phyloP scores from a whole-genome alignment of 73 alveolate species.

The Effrenium voratum region DNA sequence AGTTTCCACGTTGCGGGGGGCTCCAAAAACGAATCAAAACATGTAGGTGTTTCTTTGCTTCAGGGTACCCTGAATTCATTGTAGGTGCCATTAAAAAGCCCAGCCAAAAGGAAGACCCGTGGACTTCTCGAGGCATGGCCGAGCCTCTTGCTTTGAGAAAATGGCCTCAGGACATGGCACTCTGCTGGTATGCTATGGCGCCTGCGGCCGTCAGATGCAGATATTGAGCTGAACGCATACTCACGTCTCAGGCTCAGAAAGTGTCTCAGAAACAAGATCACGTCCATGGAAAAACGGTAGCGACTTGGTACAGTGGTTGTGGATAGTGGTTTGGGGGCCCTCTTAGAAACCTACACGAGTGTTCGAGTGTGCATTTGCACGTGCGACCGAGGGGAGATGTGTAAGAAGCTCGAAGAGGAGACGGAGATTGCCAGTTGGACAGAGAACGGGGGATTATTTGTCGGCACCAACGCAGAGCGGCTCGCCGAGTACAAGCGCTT shows the following conservation, averaged over 20 bases:
- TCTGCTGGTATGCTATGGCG: constrained; percentile 94
- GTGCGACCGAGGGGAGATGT: constrained; percentile 46
- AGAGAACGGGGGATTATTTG: constrained; percentile 91
- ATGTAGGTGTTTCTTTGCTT: not conserved
- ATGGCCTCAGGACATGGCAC: constrained; percentile 63
- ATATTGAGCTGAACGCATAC: constrained; percentile 86
- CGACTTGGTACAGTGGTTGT: no score
- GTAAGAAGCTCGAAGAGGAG: constrained; percentile 78
- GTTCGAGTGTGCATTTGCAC: not conserved
- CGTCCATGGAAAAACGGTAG: no score
- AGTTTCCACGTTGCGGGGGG: not conserved
- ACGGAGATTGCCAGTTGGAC: constrained; percentile 93
- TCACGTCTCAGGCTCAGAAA: constrained; percentile 5
- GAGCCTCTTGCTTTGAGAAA: no score
- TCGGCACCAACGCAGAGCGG: constrained; percentile 87
- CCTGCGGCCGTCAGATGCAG: constrained; percentile 84
- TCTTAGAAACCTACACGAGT: no score
- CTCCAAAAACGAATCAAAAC: no score
- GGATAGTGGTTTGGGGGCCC: not conserved
- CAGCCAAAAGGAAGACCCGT: no score
- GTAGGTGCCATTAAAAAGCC: no score
- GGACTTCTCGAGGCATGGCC: not conserved
- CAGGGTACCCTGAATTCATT: not conserved
- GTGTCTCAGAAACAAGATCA: no score
- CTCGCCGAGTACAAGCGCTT: constrained; percentile 75